Conservation (phyloP, 257 asterid genomes). For the Solanum rostratum region DNA sequence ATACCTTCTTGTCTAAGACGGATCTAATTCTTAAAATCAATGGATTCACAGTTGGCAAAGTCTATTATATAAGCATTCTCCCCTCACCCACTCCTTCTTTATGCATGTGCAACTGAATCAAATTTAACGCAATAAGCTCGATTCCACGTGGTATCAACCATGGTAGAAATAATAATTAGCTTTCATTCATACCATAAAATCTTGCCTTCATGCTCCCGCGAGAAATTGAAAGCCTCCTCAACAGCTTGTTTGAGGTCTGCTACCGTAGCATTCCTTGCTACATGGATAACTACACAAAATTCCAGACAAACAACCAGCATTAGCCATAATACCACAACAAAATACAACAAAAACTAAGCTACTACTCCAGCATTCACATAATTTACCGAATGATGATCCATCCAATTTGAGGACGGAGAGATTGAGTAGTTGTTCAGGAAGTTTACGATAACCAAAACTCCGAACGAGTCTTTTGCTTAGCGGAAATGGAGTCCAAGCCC, state of each 20-base stretch:
- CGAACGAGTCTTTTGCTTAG: background rate
- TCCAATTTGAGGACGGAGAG: slow-evolving; percentile 53
- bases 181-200: slow-evolving; percentile 30
- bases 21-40: background rate
- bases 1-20: background rate
- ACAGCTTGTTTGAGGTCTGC: slow-evolving; percentile 32
- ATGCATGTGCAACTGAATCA: background rate
- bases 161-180: background rate
- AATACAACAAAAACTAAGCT: background rate
- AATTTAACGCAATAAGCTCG: background rate
- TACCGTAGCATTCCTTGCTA: slow-evolving; percentile 45
- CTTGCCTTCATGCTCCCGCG: slow-evolving; percentile 16
- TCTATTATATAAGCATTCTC: background rate
- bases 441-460: slow-evolving; percentile 27
- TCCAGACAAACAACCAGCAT: background rate
- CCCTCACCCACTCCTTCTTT: background rate
- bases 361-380: background rate
- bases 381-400: slow-evolving; percentile 44
- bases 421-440: slow-evolving; percentile 31
- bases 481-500: slow-evolving; percentile 16
- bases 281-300: slow-evolving; percentile 25
- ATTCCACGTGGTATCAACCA: background rate
- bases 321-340: background rate
- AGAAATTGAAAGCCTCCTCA: slow-evolving; percentile 29
- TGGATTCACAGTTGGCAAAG: background rate